A percentile compares a stretch with the other conserved stretches of the same genome.
phyloP scores from a whole-genome alignment of 805 yeast species.

The Kuraishia hungarica region DNA sequence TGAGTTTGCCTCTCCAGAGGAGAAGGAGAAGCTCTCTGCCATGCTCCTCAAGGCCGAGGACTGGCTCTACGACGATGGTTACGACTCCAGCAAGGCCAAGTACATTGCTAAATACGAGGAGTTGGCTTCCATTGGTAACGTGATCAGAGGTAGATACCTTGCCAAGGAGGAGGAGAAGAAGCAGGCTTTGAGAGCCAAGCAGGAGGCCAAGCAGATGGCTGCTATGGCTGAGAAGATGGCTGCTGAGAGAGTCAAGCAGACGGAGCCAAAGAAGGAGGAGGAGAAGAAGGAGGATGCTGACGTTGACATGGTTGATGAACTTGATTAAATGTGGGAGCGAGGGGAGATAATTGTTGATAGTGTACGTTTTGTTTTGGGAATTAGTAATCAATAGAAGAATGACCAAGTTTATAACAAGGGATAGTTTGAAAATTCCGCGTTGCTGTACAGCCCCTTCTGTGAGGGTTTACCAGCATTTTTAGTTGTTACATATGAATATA shows the following conservation, averaged over 20 bases:
- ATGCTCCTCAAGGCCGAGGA: constrained; percentile 85
- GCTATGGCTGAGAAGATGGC: constrained; percentile 78
- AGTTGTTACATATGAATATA: background rate
- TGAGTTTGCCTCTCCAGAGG: constrained; percentile 83
- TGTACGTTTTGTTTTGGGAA: too few relatives aligned
- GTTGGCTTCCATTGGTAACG: constrained; percentile 88
- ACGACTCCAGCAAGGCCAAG: constrained; percentile 91
- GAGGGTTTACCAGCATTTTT: background rate
- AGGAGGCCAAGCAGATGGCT: constrained; percentile 79
- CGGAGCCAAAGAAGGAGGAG: constrained; percentile 11
- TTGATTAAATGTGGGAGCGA: constrained; percentile 7
- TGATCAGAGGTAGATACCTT: constrained; percentile 90
- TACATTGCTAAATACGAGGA: constrained; percentile 98
- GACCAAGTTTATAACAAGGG: background rate
- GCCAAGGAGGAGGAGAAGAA: constrained; percentile 93
- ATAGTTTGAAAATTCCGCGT: background rate
- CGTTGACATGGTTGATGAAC: constrained; percentile 25
- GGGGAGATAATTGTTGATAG: background rate
- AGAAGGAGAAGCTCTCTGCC: constrained; percentile 69
- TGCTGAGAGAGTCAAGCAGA: constrained; percentile 57
- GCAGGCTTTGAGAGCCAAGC: constrained; percentile 78
- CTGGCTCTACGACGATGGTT: constrained; percentile 97
- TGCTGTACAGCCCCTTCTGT: background rate
- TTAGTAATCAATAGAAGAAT: background rate
- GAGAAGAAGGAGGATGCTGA: constrained; percentile 27